Percentiles rank a stretch among this genome's conserved stretches.
These are phyloP conservation scores for Coniochaeta prunicola DNA, from an alignment of 2,329 filamentous ascomycete species.

Conservation along the genomic window DNA sequence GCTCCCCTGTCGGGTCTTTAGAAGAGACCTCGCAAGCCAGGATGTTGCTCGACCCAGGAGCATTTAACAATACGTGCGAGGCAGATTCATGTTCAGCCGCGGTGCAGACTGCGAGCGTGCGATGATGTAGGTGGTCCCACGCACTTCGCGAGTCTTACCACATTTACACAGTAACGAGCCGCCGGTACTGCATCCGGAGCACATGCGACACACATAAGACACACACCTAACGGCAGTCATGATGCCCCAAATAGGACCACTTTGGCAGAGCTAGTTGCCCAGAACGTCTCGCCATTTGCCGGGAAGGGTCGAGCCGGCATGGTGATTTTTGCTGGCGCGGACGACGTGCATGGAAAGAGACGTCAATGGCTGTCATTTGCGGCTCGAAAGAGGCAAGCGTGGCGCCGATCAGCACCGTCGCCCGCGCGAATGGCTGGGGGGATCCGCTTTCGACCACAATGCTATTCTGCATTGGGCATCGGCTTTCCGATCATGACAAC, in stretches of 20 bases:
- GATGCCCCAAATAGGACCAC: neutral
- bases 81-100: neutral
- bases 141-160: neutral
- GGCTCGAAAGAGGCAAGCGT: neutral
- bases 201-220: neutral
- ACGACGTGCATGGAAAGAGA: neutral
- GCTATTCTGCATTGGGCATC: neutral
- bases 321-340: neutral
- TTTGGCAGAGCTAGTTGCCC: neutral
- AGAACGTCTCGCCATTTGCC: neutral
- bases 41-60: neutral
- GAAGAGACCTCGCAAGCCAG: neutral
- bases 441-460: neutral
- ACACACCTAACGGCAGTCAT: neutral
- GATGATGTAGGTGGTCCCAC: slow-evolving; percentile 1
- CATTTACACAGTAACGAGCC: neutral
- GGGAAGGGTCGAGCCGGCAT: neutral
- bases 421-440: neutral
- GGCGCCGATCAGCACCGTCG: neutral
- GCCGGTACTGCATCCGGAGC: neutral
- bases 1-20: neutral
- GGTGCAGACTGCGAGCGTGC: neutral
- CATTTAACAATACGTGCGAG: neutral
- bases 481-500: neutral
- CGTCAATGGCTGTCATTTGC: neutral